Conservation (phyloP, 2,329 filamentous ascomycete species). For the Plenodomus tracheiphilus region DNA sequence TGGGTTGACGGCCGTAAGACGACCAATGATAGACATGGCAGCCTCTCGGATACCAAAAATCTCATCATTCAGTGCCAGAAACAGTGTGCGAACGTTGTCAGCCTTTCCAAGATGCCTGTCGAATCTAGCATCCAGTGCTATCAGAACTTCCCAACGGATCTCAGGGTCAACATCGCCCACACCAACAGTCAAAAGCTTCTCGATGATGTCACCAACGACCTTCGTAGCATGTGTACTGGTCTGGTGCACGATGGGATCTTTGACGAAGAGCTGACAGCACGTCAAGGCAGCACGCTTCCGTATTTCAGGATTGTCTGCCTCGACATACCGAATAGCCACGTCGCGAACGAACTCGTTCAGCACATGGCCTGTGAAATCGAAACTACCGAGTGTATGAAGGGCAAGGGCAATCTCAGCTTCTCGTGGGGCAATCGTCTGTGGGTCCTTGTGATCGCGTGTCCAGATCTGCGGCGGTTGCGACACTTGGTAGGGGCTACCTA, state of each 20-base stretch:
- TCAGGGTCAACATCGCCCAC: conserved; percentile 87
- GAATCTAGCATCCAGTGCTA: conserved; percentile 89
- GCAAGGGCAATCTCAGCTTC: conserved; percentile 91
- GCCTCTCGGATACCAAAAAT: conserved; percentile 91
- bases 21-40: conserved; percentile 93
- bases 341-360: conserved; percentile 98
- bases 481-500: conserved; percentile 89
- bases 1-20: conserved; percentile 86
- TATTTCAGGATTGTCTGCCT: conserved; percentile 92
- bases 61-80: conserved; percentile 94
- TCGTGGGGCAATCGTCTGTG: conserved; percentile 74
- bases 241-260: conserved; percentile 96
- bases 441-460: conserved; percentile 83
- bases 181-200: conserved; percentile 91
- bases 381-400: conserved; percentile 93
- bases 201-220: conserved; percentile 96
- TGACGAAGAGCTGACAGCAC: conserved; percentile 95
- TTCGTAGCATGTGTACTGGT: conserved; percentile 96
- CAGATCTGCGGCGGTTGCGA: conserved; percentile 80
- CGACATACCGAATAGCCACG: conserved; percentile 96
- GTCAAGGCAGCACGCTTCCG: conserved; percentile 93
- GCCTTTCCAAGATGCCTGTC: conserved; percentile 96
- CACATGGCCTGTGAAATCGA: conserved; percentile 87
- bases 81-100: conserved; percentile 93
- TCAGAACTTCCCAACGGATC: conserved; percentile 85